Evolutionary conservation across 108 stramenopile genomes (phyloP), one percentile per base, ranked within the genome.

Genomic region (Aurantiochytrium sp.): DNA sequence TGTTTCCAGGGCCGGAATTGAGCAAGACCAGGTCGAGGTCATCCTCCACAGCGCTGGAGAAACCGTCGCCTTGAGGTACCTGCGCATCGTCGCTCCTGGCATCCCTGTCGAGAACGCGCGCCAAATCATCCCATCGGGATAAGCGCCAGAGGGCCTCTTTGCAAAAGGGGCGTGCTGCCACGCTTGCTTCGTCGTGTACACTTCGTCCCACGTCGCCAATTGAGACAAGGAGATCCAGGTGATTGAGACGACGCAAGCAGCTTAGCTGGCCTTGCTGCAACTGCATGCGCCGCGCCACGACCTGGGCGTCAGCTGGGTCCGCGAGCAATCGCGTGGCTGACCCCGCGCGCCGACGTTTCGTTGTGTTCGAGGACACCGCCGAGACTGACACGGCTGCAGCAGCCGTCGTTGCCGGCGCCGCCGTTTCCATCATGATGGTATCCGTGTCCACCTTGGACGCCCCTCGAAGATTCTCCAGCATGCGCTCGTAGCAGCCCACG

Each of bases 1-100:
- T 81, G 39, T 81, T 81, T 30, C 73, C 73, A 81, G 73, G 73
- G 2, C 73, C 73, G 10, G 73, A 41, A 81, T 81, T 48, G 39
- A 81, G 45, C n/a, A 81, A 2, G 12, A 65, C 34, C 15, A 65
- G 32, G 8, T 65, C 59, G 12, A 65, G 34, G 24, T 65, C 59
- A 2, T 65, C 59, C 8, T 65, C 59, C n/a, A n/a, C n/a, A n/a
- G n/a, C n/a, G n/a, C n/a, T n/a, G n/a, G n/a, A n/a, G n/a, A n/a
- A n/a, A n/a, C n/a, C n/a, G n/a, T n/a, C n/a, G n/a, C n/a, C n/a
- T n/a, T n/a, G n/a, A n/a, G n/a, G n/a, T 48, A 6, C 45, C 73
- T 81, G 39, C n/a, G 39, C 42, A 81, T 81, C 2, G n/a, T 27
- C 39, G 45, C 73, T 42, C 10, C 15, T 12, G 34, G 15, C 10